These are phyloP conservation scores for Mycena rebaudengoi DNA, from an alignment of 768 basidiomycete species.

Conservation along the genomic window DNA sequence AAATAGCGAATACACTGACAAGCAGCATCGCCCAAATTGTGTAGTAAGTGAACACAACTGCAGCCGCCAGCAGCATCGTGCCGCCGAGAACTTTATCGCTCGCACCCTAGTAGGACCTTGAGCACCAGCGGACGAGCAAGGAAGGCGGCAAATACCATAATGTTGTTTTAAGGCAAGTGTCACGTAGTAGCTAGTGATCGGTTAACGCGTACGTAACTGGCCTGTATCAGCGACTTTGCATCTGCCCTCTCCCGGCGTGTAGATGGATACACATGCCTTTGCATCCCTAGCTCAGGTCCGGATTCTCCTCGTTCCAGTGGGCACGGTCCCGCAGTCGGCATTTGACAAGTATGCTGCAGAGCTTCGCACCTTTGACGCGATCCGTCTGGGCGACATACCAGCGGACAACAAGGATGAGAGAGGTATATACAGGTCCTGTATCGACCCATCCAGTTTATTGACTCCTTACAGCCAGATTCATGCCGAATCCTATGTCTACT, in stretches of 20 bases:
- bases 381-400: conserved; percentile 86
- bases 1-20: conserved; percentile 53
- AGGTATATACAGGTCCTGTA: conserved; percentile 54
- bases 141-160: conserved; percentile 26
- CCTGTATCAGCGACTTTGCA: background rate
- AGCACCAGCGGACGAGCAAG: background rate
- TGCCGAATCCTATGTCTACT: conserved; percentile 77
- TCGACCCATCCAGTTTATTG: conserved; percentile 17
- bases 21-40: conserved; percentile 91
- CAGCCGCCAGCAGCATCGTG: conserved; percentile 80
- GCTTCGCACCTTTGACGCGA: conserved; percentile 74
- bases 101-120: conserved; percentile 60
- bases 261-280: conserved; percentile 77
- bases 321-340: conserved; percentile 68
- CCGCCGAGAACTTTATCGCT: conserved; percentile 87
- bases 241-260: background rate
- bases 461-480: conserved; percentile 72
- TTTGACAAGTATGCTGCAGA: conserved; percentile 82
- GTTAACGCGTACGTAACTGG: conserved; percentile 3
- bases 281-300: conserved; percentile 87
- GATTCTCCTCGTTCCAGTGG: conserved; percentile 88
- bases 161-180: conserved; percentile 19
- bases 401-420: conserved; percentile 79
- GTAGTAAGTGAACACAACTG: conserved; percentile 86
- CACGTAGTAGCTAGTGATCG: background rate